Conservation (phyloP, 23 red algal genomes). For the Agarophyton chilense region DNA sequence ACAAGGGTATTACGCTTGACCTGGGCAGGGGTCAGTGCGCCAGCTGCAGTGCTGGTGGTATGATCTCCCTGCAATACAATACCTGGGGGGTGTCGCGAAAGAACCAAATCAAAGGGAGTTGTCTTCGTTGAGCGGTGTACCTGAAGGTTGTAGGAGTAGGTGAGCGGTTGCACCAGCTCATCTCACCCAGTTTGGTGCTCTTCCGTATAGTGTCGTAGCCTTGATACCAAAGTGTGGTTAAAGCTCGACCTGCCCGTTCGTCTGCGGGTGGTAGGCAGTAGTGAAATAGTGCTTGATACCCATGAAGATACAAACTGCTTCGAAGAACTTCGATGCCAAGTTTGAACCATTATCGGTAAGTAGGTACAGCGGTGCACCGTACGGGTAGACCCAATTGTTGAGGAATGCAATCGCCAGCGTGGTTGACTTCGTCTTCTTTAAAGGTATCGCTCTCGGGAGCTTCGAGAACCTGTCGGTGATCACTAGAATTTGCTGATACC, state of each 20-base stretch:
- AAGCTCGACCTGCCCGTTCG: not conserved
- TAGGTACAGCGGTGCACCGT: not conserved
- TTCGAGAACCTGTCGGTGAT: no score
- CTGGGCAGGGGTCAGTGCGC: not conserved
- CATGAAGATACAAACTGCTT: not conserved
- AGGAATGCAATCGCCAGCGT: not conserved
- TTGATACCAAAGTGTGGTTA: no score
- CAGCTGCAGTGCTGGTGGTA: not conserved
- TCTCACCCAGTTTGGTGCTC: not conserved
- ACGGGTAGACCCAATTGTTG: not conserved
- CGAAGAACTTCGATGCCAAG: not conserved
- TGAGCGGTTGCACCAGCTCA: no score
- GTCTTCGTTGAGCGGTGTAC: not conserved
- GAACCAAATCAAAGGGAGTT: not conserved
- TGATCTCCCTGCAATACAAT: not conserved
- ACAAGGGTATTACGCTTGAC: not conserved
- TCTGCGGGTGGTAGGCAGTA: conserved; percentile 30
- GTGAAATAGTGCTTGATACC: not conserved
- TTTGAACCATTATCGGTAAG: not conserved
- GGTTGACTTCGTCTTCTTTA: no score
- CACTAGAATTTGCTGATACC: no score
- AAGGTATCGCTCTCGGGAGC: no score
- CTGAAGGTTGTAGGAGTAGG: conserved; percentile 1
- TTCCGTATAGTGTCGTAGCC: no score
- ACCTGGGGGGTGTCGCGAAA: not conserved